Evolutionary conservation across 176 grass and related monocot genomes (phyloP).

Genomic region (Hordeum marinum): DNA sequence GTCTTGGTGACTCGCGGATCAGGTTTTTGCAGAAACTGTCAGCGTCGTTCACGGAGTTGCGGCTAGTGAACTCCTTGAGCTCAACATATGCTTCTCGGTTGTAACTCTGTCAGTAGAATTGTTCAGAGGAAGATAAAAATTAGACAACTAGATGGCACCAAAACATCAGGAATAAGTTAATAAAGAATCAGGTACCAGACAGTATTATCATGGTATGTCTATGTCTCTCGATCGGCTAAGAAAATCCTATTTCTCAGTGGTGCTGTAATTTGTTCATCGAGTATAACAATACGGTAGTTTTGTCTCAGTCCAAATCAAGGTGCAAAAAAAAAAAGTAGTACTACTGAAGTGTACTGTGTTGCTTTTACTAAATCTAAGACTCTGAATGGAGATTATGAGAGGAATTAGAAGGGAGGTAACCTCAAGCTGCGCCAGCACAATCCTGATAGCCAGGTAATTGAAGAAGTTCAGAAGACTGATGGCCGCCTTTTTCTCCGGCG

Average conservation of each 20-base stretch:
- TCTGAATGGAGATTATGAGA: not conserved
- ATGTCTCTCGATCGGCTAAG: not conserved
- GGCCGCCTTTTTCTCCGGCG: conserved; percentile 66
- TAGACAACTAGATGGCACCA: not conserved
- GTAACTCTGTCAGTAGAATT: conserved; percentile 43
- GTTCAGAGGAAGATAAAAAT: not conserved
- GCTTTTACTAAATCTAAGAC: not conserved
- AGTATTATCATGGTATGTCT: not conserved
- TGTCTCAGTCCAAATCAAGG: not conserved
- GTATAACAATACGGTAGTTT: not conserved
- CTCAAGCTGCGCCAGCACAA: conserved; percentile 85
- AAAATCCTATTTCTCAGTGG: not conserved
- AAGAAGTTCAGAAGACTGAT: conserved; percentile 80
- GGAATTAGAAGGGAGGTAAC: conserved; percentile 24
- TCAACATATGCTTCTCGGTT: conserved; percentile 70
- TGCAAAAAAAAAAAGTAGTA: not conserved
- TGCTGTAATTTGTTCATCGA: not conserved
- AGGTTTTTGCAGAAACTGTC: conserved; percentile 67
- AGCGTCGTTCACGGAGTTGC: conserved; percentile 62
- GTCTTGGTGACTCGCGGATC: conserved; percentile 67
- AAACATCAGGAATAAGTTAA: not conserved
- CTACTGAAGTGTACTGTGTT: not conserved
- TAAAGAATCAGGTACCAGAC: not conserved
- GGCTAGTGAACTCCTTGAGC: conserved; percentile 71
- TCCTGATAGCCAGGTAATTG: conserved; percentile 68